Conservation (phyloP, 2,329 filamentous ascomycete genomes). For the Neoarthrinium moseri region DNA sequence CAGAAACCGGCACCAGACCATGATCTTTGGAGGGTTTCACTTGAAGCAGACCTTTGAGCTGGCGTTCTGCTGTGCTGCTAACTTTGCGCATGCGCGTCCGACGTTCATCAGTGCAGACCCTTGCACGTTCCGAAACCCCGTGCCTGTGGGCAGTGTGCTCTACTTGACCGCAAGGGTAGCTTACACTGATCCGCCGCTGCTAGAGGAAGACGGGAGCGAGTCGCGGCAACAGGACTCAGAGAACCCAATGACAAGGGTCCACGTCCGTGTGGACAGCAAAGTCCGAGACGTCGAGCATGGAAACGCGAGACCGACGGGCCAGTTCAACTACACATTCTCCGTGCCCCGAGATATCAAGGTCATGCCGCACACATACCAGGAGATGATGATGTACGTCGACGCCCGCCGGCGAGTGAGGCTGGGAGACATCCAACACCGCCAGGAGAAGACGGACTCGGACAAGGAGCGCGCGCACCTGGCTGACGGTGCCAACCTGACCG, state of each 20-base stretch:
- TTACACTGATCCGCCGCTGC: constrained; percentile 62
- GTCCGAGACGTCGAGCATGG: constrained; percentile 66
- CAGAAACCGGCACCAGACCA: constrained; percentile 61
- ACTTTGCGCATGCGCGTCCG: constrained; percentile 67
- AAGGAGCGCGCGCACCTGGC: constrained; percentile 11
- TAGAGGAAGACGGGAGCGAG: constrained; percentile 48
- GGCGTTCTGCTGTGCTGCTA: constrained; percentile 72
- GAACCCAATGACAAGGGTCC: constrained; percentile 48
- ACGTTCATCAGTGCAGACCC: constrained; percentile 73
- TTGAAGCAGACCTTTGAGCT: constrained; percentile 75
- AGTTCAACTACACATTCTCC: constrained; percentile 69
- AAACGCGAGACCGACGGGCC: constrained; percentile 65
- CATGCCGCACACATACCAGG: constrained; percentile 25
- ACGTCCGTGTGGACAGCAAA: constrained; percentile 70
- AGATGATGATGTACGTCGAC: constrained; percentile 40
- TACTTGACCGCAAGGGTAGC: constrained; percentile 72
- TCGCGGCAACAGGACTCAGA: constrained; percentile 21
- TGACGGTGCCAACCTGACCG: constrained; percentile 20
- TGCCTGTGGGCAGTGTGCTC: constrained; percentile 71
- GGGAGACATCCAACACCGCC: constrained; percentile 26
- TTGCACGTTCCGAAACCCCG: constrained; percentile 72
- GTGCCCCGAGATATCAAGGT: constrained; percentile 36
- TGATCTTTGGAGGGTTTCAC: constrained; percentile 77
- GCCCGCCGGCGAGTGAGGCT: constrained; percentile 36
- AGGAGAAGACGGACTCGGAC: constrained; percentile 15